These are phyloP conservation scores for Linum tenue DNA, from an alignment of 345 rosid species.

Conservation along the genomic window DNA sequence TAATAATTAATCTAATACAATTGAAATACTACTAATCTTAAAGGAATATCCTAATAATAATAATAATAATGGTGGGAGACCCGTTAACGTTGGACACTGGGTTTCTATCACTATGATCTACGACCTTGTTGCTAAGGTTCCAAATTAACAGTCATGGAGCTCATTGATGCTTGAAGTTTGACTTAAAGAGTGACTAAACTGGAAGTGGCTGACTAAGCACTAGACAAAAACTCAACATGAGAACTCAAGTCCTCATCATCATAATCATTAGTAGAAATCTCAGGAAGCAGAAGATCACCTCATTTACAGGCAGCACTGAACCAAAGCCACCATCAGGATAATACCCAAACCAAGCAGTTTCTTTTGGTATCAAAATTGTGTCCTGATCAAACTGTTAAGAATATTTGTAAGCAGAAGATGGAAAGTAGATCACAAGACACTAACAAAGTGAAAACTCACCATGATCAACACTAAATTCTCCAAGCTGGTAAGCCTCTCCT, in stretches of 20 bases:
- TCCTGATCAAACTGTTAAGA: slow-evolving; percentile 67
- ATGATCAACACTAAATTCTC: slow-evolving; percentile 65
- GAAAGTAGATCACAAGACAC: not conserved
- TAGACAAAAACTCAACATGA: too few relatives aligned
- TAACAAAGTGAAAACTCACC: slow-evolving; percentile 26
- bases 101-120: too few relatives aligned
- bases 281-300: slow-evolving; percentile 27
- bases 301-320: slow-evolving; percentile 46
- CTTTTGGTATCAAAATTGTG: slow-evolving; percentile 60
- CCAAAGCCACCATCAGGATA: slow-evolving; percentile 59
- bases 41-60: not conserved
- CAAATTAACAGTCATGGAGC: not conserved
- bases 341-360: slow-evolving; percentile 80
- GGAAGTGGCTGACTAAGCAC: not conserved
- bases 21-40: not conserved
- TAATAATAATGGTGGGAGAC: too few relatives aligned
- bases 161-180: too few relatives aligned
- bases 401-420: not conserved
- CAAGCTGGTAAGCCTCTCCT: slow-evolving; percentile 55
- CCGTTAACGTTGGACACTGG: too few relatives aligned
- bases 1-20: too few relatives aligned
- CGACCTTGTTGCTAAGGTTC: too few relatives aligned
- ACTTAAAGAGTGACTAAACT: not conserved
- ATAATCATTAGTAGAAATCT: too few relatives aligned
- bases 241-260: too few relatives aligned